phyloP scores from a whole-genome alignment of 306 rosid genomes.

The peach (Prunus persica) region DNA sequence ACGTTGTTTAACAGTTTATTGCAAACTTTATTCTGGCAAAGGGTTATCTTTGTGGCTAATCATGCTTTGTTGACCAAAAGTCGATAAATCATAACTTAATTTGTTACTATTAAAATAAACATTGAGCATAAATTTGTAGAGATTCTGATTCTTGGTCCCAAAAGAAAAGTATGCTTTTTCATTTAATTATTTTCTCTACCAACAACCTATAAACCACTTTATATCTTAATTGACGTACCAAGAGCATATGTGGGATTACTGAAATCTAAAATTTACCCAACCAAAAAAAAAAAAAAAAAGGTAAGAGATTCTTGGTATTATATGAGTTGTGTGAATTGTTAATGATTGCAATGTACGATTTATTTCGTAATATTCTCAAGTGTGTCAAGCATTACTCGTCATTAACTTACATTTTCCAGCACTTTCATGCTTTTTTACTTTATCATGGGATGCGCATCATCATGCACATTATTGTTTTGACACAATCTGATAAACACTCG shows the following conservation, averaged over 20 bases:
- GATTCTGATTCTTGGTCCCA: conserved; percentile 1
- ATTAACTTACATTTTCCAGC: not conserved
- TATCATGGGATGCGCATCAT: not conserved
- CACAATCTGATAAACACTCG: no score
- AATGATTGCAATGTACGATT: conserved; percentile 8
- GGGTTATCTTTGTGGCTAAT: not conserved
- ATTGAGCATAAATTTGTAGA: not conserved
- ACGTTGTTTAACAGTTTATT: not conserved
- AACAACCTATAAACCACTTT: not conserved
- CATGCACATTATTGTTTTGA: not conserved
- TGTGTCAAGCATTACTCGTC: not conserved
- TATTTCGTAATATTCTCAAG: not conserved
- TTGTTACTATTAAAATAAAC: not conserved
- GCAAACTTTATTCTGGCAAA: not conserved
- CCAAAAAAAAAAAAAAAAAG: no score
- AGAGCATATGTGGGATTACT: not conserved
- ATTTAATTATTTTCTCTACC: not conserved
- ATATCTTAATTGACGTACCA: not conserved
- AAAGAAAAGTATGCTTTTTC: not conserved
- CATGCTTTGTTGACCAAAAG: not conserved
- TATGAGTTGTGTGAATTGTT: not conserved
- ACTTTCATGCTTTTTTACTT: conserved; percentile 7
- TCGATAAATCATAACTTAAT: not conserved
- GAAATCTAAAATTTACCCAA: no score
- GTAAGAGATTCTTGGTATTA: not conserved